Conservation (phyloP, 192 early-diverging fungal genomes). For the Backusella morwellensis region DNA sequence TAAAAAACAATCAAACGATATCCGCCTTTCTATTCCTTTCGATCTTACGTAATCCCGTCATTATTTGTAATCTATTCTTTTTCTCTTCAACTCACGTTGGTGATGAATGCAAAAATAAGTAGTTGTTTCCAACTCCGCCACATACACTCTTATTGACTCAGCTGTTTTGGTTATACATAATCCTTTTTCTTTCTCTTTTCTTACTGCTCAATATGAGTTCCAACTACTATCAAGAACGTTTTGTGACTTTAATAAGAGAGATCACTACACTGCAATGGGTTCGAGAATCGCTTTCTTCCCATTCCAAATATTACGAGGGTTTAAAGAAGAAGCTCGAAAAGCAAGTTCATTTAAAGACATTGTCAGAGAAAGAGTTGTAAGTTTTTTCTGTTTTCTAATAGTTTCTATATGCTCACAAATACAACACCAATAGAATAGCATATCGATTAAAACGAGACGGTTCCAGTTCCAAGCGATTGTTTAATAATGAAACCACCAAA, state of each 20-base stretch:
- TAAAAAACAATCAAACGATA: no score
- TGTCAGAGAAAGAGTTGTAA: slow-evolving; percentile 24
- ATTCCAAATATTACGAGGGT: slow-evolving; percentile 29
- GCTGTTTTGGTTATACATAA: neutral
- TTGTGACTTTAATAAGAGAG: slow-evolving; percentile 14
- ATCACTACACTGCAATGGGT: slow-evolving; percentile 36
- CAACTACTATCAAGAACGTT: slow-evolving; percentile 14
- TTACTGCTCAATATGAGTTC: neutral
- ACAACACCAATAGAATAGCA: neutral
- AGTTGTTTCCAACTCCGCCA: neutral
- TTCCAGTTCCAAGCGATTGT: neutral
- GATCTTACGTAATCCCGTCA: neutral
- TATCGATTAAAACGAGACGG: slow-evolving; percentile 13
- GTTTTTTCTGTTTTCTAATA: neutral
- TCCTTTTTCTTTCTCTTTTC: neutral
- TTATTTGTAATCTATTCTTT: neutral
- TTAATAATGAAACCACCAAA: slow-evolving; percentile 3
- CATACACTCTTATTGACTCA: neutral
- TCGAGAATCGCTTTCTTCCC: slow-evolving; percentile 28
- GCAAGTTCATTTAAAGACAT: slow-evolving; percentile 14
- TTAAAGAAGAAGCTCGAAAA: slow-evolving; percentile 21
- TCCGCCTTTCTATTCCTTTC: neutral
- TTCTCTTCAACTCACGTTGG: neutral
- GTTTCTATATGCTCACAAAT: neutral
- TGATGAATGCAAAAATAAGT: neutral